Evolutionary conservation across 1,284 basidiomycete genomes (phyloP).

Genomic region (Cutaneotrichosporon curvatum): DNA sequence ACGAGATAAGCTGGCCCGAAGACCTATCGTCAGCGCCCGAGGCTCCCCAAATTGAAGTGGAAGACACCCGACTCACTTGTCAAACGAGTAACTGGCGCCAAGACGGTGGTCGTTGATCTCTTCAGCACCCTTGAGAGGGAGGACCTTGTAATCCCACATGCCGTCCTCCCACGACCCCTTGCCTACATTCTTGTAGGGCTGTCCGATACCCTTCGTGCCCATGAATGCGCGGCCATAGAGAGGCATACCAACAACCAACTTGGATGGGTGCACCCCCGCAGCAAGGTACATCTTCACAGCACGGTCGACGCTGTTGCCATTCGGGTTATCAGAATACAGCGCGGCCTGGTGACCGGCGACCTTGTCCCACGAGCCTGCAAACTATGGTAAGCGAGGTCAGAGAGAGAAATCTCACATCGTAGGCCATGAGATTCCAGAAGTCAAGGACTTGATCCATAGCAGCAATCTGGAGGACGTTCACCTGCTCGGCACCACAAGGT

Average conservation of each 20-base stretch:
- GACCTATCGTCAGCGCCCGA: conserved; percentile 42
- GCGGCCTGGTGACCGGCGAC: conserved; percentile 74
- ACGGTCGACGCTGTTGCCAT: conserved; percentile 59
- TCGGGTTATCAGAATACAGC: conserved; percentile 51
- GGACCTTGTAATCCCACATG: conserved; percentile 60
- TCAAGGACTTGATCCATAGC: conserved; percentile 66
- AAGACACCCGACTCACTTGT: conserved; percentile 47
- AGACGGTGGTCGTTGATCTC: conserved; percentile 64
- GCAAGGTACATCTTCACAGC: conserved; percentile 62
- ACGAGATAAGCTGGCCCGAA: conserved; percentile 58
- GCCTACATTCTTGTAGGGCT: conserved; percentile 62
- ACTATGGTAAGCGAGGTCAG: conserved; percentile 20
- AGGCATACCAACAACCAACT: conserved; percentile 77
- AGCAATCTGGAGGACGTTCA: conserved; percentile 57
- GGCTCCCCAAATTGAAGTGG: neutral
- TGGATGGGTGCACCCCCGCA: conserved; percentile 61
- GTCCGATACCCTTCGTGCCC: conserved; percentile 65
- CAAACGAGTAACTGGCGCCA: conserved; percentile 72
- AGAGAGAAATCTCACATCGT: conserved; percentile 10
- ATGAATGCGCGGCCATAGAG: conserved; percentile 80
- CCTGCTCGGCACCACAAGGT: conserved; percentile 67
- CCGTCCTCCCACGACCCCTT: conserved; percentile 48
- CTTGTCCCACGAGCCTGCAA: conserved; percentile 46
- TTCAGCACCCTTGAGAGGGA: conserved; percentile 60
- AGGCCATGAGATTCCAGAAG: conserved; percentile 83